Percentiles rank a stretch among this genome's conserved stretches.
Evolutionary conservation across 306 rosid species (phyloP).

Genomic region (Potentilla sterilis): DNA sequence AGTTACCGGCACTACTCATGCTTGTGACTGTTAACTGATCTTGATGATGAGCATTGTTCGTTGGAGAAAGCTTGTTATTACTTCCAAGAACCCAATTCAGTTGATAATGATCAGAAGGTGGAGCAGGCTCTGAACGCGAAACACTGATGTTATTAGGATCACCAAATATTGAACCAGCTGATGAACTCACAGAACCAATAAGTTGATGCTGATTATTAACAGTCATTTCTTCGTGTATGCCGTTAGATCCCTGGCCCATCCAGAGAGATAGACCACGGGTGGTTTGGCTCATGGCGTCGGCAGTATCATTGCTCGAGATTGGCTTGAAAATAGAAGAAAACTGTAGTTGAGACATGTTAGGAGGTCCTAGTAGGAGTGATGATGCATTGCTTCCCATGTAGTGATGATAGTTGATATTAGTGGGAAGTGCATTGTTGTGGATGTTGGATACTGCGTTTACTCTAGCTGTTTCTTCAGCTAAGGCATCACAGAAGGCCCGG

Average conservation of each 20-base stretch:
- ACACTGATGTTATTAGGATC: slow-evolving; percentile 27
- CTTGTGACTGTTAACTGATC: slow-evolving; percentile 29
- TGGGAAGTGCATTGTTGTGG: slow-evolving; percentile 25
- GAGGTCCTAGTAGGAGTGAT: slow-evolving; percentile 26
- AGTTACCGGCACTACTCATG: background rate
- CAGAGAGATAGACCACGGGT: slow-evolving; percentile 51
- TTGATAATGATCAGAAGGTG: slow-evolving; percentile 42
- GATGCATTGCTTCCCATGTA: slow-evolving; percentile 37
- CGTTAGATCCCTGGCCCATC: slow-evolving; percentile 44
- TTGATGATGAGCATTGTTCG: slow-evolving; percentile 24
- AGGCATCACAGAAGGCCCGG: slow-evolving; percentile 88
- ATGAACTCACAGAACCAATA: slow-evolving; percentile 35
- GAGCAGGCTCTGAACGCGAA: slow-evolving; percentile 38
- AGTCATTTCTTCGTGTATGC: slow-evolving; percentile 27
- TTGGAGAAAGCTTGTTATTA: slow-evolving; percentile 37
- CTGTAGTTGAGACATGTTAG: slow-evolving; percentile 38
- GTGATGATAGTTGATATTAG: slow-evolving; percentile 44
- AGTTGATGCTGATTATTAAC: slow-evolving; percentile 31
- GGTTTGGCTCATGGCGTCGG: slow-evolving; percentile 32
- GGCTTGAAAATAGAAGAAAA: slow-evolving; percentile 67
- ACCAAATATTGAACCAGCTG: slow-evolving; percentile 29
- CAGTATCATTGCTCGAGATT: slow-evolving; percentile 32
- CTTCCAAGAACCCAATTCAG: slow-evolving; percentile 64
- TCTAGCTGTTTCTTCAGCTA: slow-evolving; percentile 93
- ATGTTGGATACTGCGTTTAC: slow-evolving; percentile 60